Evolutionary conservation across 2,329 filamentous ascomycete species (phyloP), one percentile per base, ranked within the genome.

Genomic region (Didymella pomorum): DNA sequence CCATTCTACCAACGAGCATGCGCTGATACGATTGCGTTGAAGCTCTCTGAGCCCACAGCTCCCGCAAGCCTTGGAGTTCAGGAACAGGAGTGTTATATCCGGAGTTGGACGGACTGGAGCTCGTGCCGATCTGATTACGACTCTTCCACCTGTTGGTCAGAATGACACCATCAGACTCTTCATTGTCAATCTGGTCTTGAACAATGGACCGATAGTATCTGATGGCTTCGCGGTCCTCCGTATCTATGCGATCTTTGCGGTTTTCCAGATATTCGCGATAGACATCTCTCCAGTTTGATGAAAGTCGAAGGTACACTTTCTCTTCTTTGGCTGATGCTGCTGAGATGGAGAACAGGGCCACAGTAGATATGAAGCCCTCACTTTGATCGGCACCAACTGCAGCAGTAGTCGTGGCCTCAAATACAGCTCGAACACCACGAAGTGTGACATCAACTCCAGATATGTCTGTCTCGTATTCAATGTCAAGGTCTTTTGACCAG

Each of bases 341-440:
- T 64, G 93, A 97, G 0, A 96, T 82, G 39, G 91, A 84, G 73
- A 96, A 97, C 1, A 99, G 79, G 1, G 90, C 92, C 12, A 87
- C 83, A 0, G 93, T 96, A 6, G 93, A 91, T 41, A 95, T 84
- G 67, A 89, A 98, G 1, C 89, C 89, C 75, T 98, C 93, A 6
- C 95, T 96, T 73, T 99, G 93, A 63, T 88, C 87, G 12, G 82
- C 67, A 52, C 92, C 89, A 0, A 92, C 87, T 0, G 92, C 89
- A 11, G 92, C 90, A 42, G 96, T 78, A 0, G 84, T 83, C 4
- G 79, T 82, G 89, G 97, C 97, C 41, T 88, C 89, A 65, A 95
- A 87, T 11, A 81, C 85, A 23, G 89, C 76, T 11, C 73, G 76
- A 43, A 76, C 74, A 63, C 80, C 52, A 76, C 74, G 71, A 79